These are phyloP conservation scores for Schizosaccharomyces octosporus DNA, from an alignment of 805 yeast genomes.

Conservation along the genomic window DNA sequence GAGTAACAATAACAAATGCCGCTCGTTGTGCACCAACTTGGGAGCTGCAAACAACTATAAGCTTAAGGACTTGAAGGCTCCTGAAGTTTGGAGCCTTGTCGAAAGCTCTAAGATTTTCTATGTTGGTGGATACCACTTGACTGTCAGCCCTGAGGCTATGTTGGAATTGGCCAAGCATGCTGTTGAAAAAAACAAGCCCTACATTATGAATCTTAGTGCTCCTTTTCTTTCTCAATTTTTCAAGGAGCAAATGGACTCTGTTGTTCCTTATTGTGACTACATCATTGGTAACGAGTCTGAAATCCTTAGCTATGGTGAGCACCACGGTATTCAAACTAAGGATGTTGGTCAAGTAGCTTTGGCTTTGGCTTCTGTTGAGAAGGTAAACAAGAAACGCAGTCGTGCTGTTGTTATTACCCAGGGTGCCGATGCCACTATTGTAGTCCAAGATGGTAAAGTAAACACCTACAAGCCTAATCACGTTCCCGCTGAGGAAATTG, in stretches of 20 bases:
- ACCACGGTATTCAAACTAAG: slow-evolving; percentile 38
- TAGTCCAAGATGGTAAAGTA: slow-evolving; percentile 17
- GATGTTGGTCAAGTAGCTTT: slow-evolving; percentile 62
- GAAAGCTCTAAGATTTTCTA: slow-evolving; percentile 62
- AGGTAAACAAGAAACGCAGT: slow-evolving; percentile 37
- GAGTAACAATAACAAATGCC: slow-evolving; percentile 37
- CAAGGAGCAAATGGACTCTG: slow-evolving; percentile 64
- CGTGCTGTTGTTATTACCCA: slow-evolving; percentile 89
- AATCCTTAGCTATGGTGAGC: slow-evolving; percentile 79
- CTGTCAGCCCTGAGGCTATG: slow-evolving; percentile 92
- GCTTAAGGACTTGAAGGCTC: slow-evolving; percentile 60
- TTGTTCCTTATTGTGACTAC: slow-evolving; percentile 69
- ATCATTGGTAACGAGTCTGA: slow-evolving; percentile 91
- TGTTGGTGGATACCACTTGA: slow-evolving; percentile 97
- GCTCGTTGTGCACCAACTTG: slow-evolving; percentile 86
- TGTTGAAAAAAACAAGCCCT: slow-evolving; percentile 50
- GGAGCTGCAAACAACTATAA: slow-evolving; percentile 97
- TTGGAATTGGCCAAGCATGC: slow-evolving; percentile 78
- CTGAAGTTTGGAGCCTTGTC: slow-evolving; percentile 73
- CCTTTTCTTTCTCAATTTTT: slow-evolving; percentile 91
- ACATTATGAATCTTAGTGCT: slow-evolving; percentile 73
- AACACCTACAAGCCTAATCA: slow-evolving; percentile 41
- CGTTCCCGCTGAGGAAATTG: slow-evolving; percentile 43
- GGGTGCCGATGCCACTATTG: slow-evolving; percentile 75
- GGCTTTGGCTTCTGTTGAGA: slow-evolving; percentile 54